These are phyloP conservation scores for Tritrichomonas foetus DNA, from an alignment of 208 protist species.

Conservation along the genomic window DNA sequence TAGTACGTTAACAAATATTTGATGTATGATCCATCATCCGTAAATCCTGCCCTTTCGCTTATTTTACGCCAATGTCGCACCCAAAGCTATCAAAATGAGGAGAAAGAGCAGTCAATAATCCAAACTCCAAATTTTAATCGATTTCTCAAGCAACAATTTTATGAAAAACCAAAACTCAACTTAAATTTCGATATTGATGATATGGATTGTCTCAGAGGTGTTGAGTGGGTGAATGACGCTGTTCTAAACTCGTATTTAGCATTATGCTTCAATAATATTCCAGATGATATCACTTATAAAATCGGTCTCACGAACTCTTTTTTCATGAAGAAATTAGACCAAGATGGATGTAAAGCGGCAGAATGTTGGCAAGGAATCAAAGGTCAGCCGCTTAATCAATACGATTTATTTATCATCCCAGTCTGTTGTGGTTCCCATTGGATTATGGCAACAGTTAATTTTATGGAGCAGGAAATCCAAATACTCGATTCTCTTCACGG, in stretches of 20 bases:
- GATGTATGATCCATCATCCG: no score
- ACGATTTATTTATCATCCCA: not conserved
- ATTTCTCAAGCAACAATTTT: not conserved
- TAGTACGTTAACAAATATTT: no score
- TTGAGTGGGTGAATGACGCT: not conserved
- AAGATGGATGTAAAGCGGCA: not conserved
- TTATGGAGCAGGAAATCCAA: not conserved
- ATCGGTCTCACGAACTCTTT: conserved; percentile 8
- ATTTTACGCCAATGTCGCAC: no score
- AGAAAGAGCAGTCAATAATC: no score
- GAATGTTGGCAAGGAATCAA: not conserved
- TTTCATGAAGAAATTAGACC: not conserved
- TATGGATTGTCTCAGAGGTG: not conserved
- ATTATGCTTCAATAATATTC: not conserved
- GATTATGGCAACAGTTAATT: not conserved
- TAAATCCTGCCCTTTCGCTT: no score
- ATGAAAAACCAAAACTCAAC: not conserved
- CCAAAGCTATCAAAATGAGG: no score
- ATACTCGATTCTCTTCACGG: not conserved
- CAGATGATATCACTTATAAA: not conserved
- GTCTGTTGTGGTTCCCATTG: not conserved
- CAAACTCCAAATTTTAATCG: no score
- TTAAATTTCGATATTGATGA: not conserved
- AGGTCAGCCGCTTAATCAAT: not conserved
- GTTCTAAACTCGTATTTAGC: not conserved